Conservation (phyloP, 73 alveolate species). For the Effrenium voratum region DNA sequence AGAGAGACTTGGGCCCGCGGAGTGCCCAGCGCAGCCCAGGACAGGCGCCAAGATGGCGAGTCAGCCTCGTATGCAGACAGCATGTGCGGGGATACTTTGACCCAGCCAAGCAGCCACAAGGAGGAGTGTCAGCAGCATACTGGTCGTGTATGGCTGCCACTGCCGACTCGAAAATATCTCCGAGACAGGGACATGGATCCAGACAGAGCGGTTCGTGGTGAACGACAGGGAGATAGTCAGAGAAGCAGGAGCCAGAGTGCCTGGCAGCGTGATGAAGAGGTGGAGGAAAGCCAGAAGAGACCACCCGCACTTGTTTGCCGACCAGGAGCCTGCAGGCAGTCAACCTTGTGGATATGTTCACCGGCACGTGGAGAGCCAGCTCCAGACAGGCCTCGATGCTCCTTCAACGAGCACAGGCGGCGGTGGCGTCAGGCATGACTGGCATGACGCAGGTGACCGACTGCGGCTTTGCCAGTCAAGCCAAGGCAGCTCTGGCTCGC, state of each 20-base stretch:
- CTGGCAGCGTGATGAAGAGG: background rate
- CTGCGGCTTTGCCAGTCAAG: background rate
- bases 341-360: constrained; percentile 11
- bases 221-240: background rate
- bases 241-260: constrained; percentile 9
- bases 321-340: background rate
- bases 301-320: background rate
- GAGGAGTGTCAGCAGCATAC: background rate
- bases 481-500: background rate
- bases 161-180: constrained; percentile 14
- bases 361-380: background rate
- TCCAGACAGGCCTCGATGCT: background rate
- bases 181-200: constrained; percentile 1
- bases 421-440: background rate
- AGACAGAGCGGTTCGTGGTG: background rate
- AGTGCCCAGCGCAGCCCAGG: no score
- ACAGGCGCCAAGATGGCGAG: constrained; percentile 16
- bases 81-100: background rate
- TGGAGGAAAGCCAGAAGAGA: background rate
- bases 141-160: constrained; percentile 8
- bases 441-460: constrained; percentile 26
- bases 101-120: background rate
- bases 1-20: no score
- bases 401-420: background rate
- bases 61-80: background rate